phyloP scores from a whole-genome alignment of 2,329 filamentous ascomycete species.

The Fusarium succisae region DNA sequence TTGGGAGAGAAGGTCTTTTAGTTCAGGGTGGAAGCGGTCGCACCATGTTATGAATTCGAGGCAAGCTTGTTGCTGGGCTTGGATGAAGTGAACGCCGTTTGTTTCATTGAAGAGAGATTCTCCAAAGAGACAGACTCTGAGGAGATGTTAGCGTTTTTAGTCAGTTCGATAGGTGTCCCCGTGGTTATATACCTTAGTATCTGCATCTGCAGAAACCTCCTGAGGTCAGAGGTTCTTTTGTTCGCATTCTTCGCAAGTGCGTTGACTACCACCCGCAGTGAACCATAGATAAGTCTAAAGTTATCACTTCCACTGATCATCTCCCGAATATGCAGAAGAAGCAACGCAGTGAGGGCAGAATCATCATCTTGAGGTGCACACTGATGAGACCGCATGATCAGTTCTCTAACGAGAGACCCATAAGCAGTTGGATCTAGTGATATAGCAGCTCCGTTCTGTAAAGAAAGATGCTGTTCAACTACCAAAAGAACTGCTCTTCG shows the following conservation, averaged over 20 bases:
- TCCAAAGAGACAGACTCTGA: constrained; percentile 30
- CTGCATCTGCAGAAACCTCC: constrained; percentile 35
- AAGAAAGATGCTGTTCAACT: constrained; percentile 31
- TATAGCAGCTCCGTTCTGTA: constrained; percentile 18
- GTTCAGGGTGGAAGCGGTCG: constrained; percentile 33
- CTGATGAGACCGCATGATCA: constrained; percentile 25
- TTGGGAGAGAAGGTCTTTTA: constrained; percentile 23
- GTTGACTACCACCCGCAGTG: constrained; percentile 26
- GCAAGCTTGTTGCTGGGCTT: constrained; percentile 29
- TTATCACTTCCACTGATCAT: constrained; percentile 40
- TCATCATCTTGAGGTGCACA: constrained; percentile 36
- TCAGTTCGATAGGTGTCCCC: no score
- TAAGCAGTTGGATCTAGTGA: constrained; percentile 22
- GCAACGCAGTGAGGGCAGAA: constrained; percentile 32
- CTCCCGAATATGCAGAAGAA: constrained; percentile 32
- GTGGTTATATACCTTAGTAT: constrained; percentile 17
- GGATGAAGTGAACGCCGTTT: constrained; percentile 35
- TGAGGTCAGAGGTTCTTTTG: constrained; percentile 10
- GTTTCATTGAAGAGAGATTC: constrained; percentile 34
- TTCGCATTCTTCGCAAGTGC: constrained; percentile 6
- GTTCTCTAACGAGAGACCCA: constrained; percentile 20
- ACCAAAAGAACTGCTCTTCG: constrained; percentile 34
- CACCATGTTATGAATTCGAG: constrained; percentile 37
- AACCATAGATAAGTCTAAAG: constrained; percentile 33
- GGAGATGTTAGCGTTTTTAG: no score